Percentiles rank a stretch among this genome's conserved stretches.
These are phyloP conservation scores for Piromyces sp. DNA, from an alignment of 192 early-diverging fungal genomes.

Conservation along the genomic window DNA sequence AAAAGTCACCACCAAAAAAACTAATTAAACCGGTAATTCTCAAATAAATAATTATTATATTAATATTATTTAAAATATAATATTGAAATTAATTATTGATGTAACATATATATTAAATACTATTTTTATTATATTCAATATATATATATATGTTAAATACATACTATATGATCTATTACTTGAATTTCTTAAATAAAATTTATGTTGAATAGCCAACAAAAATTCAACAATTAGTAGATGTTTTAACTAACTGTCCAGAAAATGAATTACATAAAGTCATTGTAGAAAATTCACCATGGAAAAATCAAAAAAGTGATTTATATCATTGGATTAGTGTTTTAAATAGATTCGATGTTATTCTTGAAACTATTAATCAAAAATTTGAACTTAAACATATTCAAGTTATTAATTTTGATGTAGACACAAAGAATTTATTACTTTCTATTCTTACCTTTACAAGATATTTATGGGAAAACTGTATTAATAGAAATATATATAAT, in stretches of 20 bases:
- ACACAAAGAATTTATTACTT: slow-evolving; percentile 31
- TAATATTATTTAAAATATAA: no score
- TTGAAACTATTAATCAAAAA: slow-evolving; percentile 32
- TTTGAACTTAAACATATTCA: slow-evolving; percentile 50
- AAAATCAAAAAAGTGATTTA: slow-evolving; percentile 73
- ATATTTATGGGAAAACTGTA: slow-evolving; percentile 79
- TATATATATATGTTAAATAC: no score
- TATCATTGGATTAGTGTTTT: slow-evolving; percentile 90
- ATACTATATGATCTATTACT: no score
- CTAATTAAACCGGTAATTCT: slow-evolving; percentile 34
- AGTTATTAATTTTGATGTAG: slow-evolving; percentile 28
- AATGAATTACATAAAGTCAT: slow-evolving; percentile 2
- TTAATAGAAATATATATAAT: slow-evolving; percentile 83
- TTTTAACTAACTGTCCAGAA: slow-evolving; percentile 29
- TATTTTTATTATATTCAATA: no score
- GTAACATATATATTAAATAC: no score
- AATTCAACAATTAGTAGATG: slow-evolving; percentile 28
- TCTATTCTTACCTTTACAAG: slow-evolving; percentile 60
- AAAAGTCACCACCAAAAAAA: slow-evolving; percentile 43
- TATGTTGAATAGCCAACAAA: slow-evolving; percentile 14
- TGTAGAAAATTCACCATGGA: slow-evolving; percentile 8
- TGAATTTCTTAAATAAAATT: no score
- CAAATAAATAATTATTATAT: no score
- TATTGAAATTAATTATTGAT: no score
- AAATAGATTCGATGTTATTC: slow-evolving; percentile 75